These are phyloP conservation scores for Talaromyces verruculosus DNA, from an alignment of 2,329 filamentous ascomycete genomes.

Conservation along the genomic window DNA sequence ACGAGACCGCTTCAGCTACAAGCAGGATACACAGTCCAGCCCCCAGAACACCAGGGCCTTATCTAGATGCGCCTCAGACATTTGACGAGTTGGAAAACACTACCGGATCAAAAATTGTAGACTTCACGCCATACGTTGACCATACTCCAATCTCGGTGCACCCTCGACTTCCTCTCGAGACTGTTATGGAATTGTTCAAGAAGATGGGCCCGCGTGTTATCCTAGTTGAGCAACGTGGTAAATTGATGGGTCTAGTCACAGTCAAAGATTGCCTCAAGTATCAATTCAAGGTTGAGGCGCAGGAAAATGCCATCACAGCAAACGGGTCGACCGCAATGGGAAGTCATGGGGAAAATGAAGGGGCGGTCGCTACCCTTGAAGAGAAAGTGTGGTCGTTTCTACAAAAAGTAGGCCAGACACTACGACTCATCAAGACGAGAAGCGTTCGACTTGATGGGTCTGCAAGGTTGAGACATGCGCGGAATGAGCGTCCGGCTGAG, in stretches of 20 bases:
- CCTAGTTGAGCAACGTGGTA: constrained; percentile 84
- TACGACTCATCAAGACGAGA: constrained; percentile 17
- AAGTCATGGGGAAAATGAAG: constrained; percentile 23
- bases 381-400: constrained; percentile 41
- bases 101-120: constrained; percentile 60
- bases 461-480: constrained; percentile 30
- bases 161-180: constrained; percentile 86
- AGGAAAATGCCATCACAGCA: constrained; percentile 61
- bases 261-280: constrained; percentile 97
- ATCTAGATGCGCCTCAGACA: constrained; percentile 46
- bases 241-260: constrained; percentile 80
- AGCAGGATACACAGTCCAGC: constrained; percentile 24
- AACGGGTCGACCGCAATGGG: constrained; percentile 21
- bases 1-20: constrained; percentile 47
- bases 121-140: constrained; percentile 87
- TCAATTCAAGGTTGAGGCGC: constrained; percentile 91
- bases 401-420: constrained; percentile 31
- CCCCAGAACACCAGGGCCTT: not conserved
- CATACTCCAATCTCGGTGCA: constrained; percentile 87
- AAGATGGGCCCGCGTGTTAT: constrained; percentile 96
- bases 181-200: constrained; percentile 97
- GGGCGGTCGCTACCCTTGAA: constrained; percentile 31
- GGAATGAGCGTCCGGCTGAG: not conserved
- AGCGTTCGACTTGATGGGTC: constrained; percentile 18
- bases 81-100: constrained; percentile 62